Percentiles rank a stretch among this genome's conserved stretches.
These are phyloP conservation scores for Chytridium lagenaria DNA, from an alignment of 371 early-diverging fungal species.

Conservation along the genomic window DNA sequence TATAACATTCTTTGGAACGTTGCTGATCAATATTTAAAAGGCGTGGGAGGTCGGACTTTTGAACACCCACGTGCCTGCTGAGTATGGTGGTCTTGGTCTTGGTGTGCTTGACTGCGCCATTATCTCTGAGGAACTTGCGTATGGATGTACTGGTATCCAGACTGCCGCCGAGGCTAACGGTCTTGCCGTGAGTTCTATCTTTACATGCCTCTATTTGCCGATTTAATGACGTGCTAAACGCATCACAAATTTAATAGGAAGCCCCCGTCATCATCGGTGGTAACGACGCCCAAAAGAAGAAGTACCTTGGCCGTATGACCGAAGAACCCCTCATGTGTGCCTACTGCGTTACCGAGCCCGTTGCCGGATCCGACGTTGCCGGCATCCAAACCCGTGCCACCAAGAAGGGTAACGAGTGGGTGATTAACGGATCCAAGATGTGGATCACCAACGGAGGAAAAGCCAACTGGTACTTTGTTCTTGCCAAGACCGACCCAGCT, in stretches of 20 bases:
- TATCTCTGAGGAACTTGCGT: conserved; percentile 90
- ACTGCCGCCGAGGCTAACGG: conserved; percentile 97
- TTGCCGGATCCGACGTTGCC: conserved; percentile 63
- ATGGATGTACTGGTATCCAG: conserved; percentile 95
- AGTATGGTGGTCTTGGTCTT: conserved; percentile 87
- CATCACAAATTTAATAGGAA: conserved; percentile 52
- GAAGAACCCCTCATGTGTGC: conserved; percentile 91
- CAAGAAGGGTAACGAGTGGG: conserved; percentile 58
- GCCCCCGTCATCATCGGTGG: conserved; percentile 92
- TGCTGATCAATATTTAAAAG: conserved; percentile 19
- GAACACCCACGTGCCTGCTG: conserved; percentile 88
- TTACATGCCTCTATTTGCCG: not conserved
- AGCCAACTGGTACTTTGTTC: conserved; percentile 98
- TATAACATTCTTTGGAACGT: not conserved
- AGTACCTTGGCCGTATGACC: conserved; percentile 94
- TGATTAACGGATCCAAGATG: conserved; percentile 57
- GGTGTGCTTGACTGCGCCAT: conserved; percentile 82
- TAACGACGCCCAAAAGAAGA: conserved; percentile 82
- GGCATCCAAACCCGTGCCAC: conserved; percentile 57
- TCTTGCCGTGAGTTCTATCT: conserved; percentile 62
- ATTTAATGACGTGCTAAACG: conserved; percentile 1
- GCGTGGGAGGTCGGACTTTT: conserved; percentile 95
- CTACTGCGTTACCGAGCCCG: conserved; percentile 85
- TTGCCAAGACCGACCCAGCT: conserved; percentile 83
- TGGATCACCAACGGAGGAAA: conserved; percentile 96